phyloP scores from a whole-genome alignment of 371 early-diverging fungal species.

The Zychaea mexicana region DNA sequence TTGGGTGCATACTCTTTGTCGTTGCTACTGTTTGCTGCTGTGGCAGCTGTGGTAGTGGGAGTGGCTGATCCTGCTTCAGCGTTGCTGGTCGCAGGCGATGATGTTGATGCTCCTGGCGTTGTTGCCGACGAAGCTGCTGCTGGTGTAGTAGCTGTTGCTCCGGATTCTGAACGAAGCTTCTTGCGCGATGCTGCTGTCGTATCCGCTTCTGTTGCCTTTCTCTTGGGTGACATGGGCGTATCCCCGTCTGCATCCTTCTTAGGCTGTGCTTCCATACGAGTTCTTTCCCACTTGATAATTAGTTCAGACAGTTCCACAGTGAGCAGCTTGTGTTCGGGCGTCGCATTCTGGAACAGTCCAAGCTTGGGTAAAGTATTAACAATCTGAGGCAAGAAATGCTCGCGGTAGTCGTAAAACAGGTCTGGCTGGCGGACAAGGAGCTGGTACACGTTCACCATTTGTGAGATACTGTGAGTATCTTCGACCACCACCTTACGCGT shows the following conservation, averaged over 20 bases:
- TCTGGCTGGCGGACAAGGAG: conserved; percentile 88
- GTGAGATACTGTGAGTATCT: conserved; percentile 87
- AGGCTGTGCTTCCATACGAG: conserved; percentile 24
- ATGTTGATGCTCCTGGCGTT: background rate
- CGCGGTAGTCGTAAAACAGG: conserved; percentile 85
- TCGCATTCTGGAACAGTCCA: conserved; percentile 82
- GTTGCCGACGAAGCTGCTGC: background rate
- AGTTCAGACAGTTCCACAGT: conserved; percentile 91
- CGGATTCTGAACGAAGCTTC: conserved; percentile 10
- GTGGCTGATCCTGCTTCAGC: background rate
- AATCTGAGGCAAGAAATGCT: conserved; percentile 89
- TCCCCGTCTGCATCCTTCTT: conserved; percentile 15
- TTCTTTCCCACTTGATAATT: conserved; percentile 87
- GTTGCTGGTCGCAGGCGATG: background rate
- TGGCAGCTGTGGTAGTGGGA: too few relatives aligned
- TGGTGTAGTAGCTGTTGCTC: conserved; percentile 1
- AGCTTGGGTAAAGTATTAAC: conserved; percentile 84
- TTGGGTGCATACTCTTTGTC: conserved; percentile 54
- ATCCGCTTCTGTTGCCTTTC: conserved; percentile 19
- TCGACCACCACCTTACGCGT: conserved; percentile 88
- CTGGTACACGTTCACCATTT: conserved; percentile 89
- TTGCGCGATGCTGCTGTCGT: conserved; percentile 12
- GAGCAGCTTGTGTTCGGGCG: conserved; percentile 83
- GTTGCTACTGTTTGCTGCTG: background rate
- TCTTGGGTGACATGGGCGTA: conserved; percentile 17